Conservation (phyloP, 1,139 yeast genomes). For the Komagataea norvegica region DNA sequence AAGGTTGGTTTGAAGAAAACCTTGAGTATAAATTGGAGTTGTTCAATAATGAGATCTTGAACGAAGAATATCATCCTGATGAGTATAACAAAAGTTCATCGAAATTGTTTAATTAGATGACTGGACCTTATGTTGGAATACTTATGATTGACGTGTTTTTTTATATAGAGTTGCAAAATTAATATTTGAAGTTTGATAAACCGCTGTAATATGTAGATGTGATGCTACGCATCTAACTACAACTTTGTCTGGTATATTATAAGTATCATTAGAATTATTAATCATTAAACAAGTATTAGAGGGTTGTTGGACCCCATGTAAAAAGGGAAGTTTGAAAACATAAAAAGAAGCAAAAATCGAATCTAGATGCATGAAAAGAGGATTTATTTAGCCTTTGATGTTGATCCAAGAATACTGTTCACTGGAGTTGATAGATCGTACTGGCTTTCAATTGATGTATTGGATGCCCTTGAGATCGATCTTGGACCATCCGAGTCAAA, state of each 20-base stretch:
- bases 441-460: constrained; percentile 24
- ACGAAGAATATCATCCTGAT: constrained; percentile 18
- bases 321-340: neutral
- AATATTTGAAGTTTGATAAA: too few species aligned
- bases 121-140: neutral
- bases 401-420: neutral
- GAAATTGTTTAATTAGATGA: constrained; percentile 1
- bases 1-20: constrained; percentile 61
- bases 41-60: constrained; percentile 43
- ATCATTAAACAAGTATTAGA: constrained; percentile 3
- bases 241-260: neutral
- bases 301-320: neutral
- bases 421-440: constrained; percentile 18
- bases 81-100: constrained; percentile 12
- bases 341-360: neutral
- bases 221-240: too few species aligned
- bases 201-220: too few species aligned
- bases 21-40: constrained; percentile 57
- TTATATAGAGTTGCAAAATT: too few species aligned
- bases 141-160: too few species aligned
- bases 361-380: neutral
- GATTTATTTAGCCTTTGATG: neutral
- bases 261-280: constrained; percentile 4
- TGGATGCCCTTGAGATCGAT: constrained; percentile 25
- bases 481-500: constrained; percentile 24